phyloP scores from a whole-genome alignment of 1,139 yeast species.

The Arxiozyma bovina region DNA sequence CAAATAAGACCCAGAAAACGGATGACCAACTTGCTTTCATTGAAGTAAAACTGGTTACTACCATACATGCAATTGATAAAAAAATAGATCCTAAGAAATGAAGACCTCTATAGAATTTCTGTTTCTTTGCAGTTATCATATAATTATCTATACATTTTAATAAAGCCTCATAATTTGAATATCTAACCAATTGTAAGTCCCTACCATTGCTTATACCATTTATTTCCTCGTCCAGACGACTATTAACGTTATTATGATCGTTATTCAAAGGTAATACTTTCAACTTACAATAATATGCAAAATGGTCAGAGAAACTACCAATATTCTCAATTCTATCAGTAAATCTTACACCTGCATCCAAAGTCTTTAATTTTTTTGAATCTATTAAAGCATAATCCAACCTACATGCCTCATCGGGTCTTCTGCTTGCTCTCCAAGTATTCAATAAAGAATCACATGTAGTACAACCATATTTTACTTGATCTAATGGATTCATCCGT shows the following conservation, averaged over 20 bases:
- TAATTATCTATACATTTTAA: slow-evolving; percentile 49
- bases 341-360: slow-evolving; percentile 59
- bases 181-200: slow-evolving; percentile 16
- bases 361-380: slow-evolving; percentile 41
- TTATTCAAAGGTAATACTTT: slow-evolving; percentile 19
- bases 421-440: slow-evolving; percentile 67
- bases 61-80: slow-evolving; percentile 42
- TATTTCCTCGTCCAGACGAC: background rate
- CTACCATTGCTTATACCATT: background rate
- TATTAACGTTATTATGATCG: background rate
- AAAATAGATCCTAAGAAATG: slow-evolving; percentile 56
- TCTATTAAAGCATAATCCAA: slow-evolving; percentile 85
- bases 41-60: slow-evolving; percentile 57
- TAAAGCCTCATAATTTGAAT: slow-evolving; percentile 48
- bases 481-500: slow-evolving; percentile 53
- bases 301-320: slow-evolving; percentile 85
- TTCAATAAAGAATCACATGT: slow-evolving; percentile 85
- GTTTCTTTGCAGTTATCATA: slow-evolving; percentile 46
- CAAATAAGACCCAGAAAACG: slow-evolving; percentile 46
- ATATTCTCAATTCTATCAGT: slow-evolving; percentile 55
- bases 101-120: slow-evolving; percentile 51
- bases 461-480: slow-evolving; percentile 63
- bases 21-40: slow-evolving; percentile 49
- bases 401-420: slow-evolving; percentile 72
- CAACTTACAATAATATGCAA: slow-evolving; percentile 67